Evolutionary conservation across 305 asterid genomes (phyloP).

Genomic region (Solanum chacoense): DNA sequence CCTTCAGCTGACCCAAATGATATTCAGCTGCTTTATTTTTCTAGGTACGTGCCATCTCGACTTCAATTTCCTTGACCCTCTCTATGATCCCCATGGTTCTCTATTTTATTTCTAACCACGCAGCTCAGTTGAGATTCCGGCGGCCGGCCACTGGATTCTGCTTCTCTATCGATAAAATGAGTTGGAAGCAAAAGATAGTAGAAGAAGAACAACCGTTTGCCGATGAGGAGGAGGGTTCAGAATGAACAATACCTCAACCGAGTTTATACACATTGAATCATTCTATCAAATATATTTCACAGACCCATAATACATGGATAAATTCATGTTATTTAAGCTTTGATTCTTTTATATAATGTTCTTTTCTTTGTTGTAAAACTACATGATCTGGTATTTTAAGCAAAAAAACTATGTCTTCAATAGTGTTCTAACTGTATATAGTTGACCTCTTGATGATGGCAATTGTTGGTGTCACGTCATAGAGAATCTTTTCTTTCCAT

Average conservation of each 20-base stretch:
- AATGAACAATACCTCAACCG: background rate
- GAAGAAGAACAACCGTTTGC: background rate
- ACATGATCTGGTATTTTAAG: background rate
- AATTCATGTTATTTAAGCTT: background rate
- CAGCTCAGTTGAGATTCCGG: background rate
- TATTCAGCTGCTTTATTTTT: no score
- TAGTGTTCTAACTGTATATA: background rate
- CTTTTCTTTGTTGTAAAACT: background rate
- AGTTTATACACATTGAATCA: no score
- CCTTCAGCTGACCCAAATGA: constrained; percentile 54
- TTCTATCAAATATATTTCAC: no score
- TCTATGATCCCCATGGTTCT: no score
- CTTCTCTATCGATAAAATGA: background rate
- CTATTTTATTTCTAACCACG: background rate
- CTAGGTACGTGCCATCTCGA: no score
- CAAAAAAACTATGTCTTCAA: background rate
- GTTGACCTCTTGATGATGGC: background rate
- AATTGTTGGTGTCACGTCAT: background rate
- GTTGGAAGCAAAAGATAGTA: background rate
- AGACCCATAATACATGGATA: no score
- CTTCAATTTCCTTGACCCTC: no score
- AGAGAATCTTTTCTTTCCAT: background rate
- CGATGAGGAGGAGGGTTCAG: background rate
- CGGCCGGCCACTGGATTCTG: background rate
- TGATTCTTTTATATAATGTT: background rate